Evolutionary conservation across 176 grass and related monocot species (phyloP).

Genomic region (Chloris gayana): DNA sequence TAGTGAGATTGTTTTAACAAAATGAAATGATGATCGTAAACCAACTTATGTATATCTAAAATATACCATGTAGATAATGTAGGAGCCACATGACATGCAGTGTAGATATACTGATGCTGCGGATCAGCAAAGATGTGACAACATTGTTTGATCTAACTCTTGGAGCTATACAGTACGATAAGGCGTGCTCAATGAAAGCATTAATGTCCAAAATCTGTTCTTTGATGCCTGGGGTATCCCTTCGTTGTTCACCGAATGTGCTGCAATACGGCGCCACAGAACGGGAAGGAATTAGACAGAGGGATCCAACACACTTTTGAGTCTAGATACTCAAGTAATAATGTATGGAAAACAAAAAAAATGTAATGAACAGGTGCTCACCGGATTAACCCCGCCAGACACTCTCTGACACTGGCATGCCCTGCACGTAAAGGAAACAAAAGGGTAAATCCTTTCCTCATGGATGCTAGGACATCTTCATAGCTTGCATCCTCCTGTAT

Average conservation of each 20-base stretch:
- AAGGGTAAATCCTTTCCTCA: slow-evolving; percentile 23
- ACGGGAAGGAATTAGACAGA: neutral
- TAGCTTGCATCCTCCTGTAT: neutral
- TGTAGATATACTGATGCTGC: too few relatives aligned
- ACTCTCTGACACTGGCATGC: neutral
- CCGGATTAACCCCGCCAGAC: neutral
- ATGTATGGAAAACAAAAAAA: neutral
- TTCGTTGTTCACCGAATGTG: neutral
- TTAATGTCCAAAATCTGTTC: neutral
- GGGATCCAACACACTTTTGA: neutral
- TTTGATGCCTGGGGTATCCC: neutral
- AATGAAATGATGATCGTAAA: too few relatives aligned
- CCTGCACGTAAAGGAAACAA: neutral
- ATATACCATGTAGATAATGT: too few relatives aligned
- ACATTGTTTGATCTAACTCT: too few relatives aligned
- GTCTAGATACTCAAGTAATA: neutral
- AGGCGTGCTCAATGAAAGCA: neutral
- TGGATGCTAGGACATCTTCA: neutral
- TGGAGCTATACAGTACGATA: too few relatives aligned
- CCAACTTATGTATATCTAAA: too few relatives aligned
- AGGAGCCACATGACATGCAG: too few relatives aligned
- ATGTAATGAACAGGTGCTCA: neutral
- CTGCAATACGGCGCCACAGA: neutral
- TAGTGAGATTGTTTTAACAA: neutral
- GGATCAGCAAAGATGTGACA: too few relatives aligned